phyloP scores from a whole-genome alignment of 148 eudicot genomes.

The Silene conica region DNA sequence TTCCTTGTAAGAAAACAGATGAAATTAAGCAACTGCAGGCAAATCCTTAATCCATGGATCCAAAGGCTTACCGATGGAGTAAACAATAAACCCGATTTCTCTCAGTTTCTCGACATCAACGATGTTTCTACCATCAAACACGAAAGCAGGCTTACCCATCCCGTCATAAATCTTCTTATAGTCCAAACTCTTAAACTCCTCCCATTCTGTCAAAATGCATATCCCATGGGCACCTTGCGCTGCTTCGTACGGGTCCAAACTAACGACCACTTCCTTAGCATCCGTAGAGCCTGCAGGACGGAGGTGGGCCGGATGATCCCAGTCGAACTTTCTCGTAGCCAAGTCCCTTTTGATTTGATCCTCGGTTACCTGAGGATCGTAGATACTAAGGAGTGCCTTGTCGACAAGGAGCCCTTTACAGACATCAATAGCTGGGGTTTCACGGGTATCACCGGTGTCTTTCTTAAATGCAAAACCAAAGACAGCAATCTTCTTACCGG shows the following conservation, averaged over 20 bases:
- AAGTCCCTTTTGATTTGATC: slow-evolving; percentile 51
- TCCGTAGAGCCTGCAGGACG: slow-evolving; percentile 33
- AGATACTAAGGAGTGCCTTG: slow-evolving; percentile 45
- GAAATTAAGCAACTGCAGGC: slow-evolving; percentile 43
- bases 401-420: slow-evolving; percentile 47
- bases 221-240: slow-evolving; percentile 48
- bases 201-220: slow-evolving; percentile 61
- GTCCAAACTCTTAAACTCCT: slow-evolving; percentile 50
- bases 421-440: slow-evolving; percentile 57
- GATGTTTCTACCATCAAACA: slow-evolving; percentile 56
- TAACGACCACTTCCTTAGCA: slow-evolving; percentile 27
- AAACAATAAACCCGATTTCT: slow-evolving; percentile 47
- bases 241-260: slow-evolving; percentile 42
- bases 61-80: slow-evolving; percentile 58
- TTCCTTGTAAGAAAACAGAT: not conserved
- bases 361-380: slow-evolving; percentile 50
- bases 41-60: slow-evolving; percentile 63
- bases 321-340: slow-evolving; percentile 42
- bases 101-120: slow-evolving; percentile 46
- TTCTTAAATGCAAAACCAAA: slow-evolving; percentile 58
- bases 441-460: slow-evolving; percentile 58
- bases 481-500: slow-evolving; percentile 50
- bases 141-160: slow-evolving; percentile 56
- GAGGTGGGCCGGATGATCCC: slow-evolving; percentile 55
- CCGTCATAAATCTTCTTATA: slow-evolving; percentile 39